These are phyloP conservation scores for Yarrowia bubula DNA, from an alignment of 805 yeast genomes.

Conservation along the genomic window DNA sequence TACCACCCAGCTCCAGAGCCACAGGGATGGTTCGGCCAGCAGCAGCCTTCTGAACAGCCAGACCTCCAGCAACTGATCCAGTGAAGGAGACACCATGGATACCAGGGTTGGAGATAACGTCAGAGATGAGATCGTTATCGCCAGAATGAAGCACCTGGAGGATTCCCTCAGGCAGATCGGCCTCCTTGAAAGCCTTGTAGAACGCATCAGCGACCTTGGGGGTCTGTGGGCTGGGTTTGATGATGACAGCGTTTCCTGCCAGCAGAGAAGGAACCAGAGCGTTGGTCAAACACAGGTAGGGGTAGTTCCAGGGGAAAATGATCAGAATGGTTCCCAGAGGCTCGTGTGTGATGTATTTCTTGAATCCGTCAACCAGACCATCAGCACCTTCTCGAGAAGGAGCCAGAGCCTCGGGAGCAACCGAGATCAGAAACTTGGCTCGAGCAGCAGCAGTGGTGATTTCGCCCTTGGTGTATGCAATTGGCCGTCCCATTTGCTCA, in stretches of 20 bases:
- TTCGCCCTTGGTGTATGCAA: slow-evolving; percentile 38
- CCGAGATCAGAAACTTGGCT: slow-evolving; percentile 34
- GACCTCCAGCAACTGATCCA: slow-evolving; percentile 82
- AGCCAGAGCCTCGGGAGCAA: slow-evolving; percentile 39
- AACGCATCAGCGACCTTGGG: slow-evolving; percentile 77
- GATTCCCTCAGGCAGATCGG: slow-evolving; percentile 82
- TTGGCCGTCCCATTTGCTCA: slow-evolving; percentile 41
- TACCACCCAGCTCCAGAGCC: slow-evolving; percentile 86
- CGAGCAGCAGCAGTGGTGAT: slow-evolving; percentile 38
- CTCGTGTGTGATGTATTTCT: slow-evolving; percentile 51
- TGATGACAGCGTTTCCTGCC: slow-evolving; percentile 79
- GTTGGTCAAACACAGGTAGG: slow-evolving; percentile 84
- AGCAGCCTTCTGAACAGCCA: slow-evolving; percentile 62
- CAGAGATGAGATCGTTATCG: slow-evolving; percentile 63
- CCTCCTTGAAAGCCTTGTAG: slow-evolving; percentile 62
- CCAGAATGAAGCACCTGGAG: slow-evolving; percentile 78
- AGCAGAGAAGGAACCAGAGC: slow-evolving; percentile 83
- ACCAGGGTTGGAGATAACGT: slow-evolving; percentile 61
- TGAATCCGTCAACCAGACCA: slow-evolving; percentile 32
- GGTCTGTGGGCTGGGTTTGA: slow-evolving; percentile 86
- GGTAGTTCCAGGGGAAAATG: slow-evolving; percentile 93
- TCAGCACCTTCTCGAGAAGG: slow-evolving; percentile 34
- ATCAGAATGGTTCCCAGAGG: slow-evolving; percentile 89
- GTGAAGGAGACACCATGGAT: slow-evolving; percentile 83
- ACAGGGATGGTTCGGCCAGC: slow-evolving; percentile 77